phyloP scores from a whole-genome alignment of 2,329 filamentous ascomycete genomes.

The Pleurostoma richardsiae region DNA sequence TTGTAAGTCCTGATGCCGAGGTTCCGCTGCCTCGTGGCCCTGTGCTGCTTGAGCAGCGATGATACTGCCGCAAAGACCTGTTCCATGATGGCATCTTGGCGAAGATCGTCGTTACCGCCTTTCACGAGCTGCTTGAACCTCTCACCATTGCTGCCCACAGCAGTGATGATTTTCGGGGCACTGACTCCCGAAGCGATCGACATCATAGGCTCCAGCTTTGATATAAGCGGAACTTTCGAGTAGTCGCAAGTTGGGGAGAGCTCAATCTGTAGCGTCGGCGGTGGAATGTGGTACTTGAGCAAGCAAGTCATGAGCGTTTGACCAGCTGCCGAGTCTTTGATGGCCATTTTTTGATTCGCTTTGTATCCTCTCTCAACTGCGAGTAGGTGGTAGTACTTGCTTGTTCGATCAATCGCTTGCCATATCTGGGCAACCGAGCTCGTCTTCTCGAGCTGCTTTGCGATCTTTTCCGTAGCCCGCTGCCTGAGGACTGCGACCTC shows the following conservation, averaged over 20 bases:
- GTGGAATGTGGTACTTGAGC: slow-evolving; percentile 66
- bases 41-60: slow-evolving; percentile 79
- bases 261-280: slow-evolving; percentile 82
- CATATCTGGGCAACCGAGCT: slow-evolving; percentile 53
- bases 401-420: slow-evolving; percentile 68
- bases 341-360: slow-evolving; percentile 54
- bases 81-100: slow-evolving; percentile 98
- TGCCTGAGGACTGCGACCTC: slow-evolving; percentile 69
- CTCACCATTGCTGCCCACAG: slow-evolving; percentile 69
- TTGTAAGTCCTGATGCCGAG: slow-evolving; percentile 95
- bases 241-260: slow-evolving; percentile 73
- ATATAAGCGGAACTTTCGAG: slow-evolving; percentile 67
- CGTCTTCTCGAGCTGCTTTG: slow-evolving; percentile 52
- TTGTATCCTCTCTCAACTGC: slow-evolving; percentile 67
- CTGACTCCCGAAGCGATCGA: slow-evolving; percentile 86
- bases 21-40: slow-evolving; percentile 79
- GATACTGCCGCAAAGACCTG: slow-evolving; percentile 98
- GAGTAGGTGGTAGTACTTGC: slow-evolving; percentile 59
- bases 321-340: slow-evolving; percentile 17
- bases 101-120: slow-evolving; percentile 90
- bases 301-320: slow-evolving; percentile 58
- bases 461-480: slow-evolving; percentile 65
- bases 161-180: slow-evolving; percentile 88
- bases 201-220: slow-evolving; percentile 68
- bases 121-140: slow-evolving; percentile 91